These are phyloP conservation scores for Arxiozyma telluris DNA, from an alignment of 1,139 yeast species.

Conservation along the genomic window DNA sequence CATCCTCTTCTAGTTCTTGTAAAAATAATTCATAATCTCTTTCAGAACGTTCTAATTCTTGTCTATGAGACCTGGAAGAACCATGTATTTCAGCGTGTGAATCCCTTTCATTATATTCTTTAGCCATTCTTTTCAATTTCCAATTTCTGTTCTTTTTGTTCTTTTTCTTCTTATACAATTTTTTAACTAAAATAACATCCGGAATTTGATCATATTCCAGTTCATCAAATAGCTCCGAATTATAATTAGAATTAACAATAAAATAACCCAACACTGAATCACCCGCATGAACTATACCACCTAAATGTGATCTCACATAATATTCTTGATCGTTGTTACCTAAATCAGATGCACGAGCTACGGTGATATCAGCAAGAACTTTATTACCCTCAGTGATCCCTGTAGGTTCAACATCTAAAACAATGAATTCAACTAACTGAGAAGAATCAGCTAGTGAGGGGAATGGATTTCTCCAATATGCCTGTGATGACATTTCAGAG, in stretches of 20 bases:
- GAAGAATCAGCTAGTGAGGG: constrained; percentile 66
- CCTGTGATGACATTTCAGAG: constrained; percentile 64
- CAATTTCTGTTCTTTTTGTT: constrained; percentile 69
- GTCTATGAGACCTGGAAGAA: constrained; percentile 63
- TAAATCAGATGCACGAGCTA: constrained; percentile 77
- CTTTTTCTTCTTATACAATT: constrained; percentile 65
- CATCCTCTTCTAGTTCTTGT: constrained; percentile 95
- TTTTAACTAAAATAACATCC: constrained; percentile 88
- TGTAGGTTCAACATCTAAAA: constrained; percentile 86
- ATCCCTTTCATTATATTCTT: constrained; percentile 78
- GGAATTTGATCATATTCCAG: constrained; percentile 51
- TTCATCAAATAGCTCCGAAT: constrained; percentile 74
- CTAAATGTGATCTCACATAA: constrained; percentile 81
- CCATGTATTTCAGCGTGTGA: constrained; percentile 40
- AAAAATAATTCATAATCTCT: constrained; percentile 91
- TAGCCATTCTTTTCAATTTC: constrained; percentile 98
- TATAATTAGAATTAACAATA: constrained; percentile 74
- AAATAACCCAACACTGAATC: constrained; percentile 90
- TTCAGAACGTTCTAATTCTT: constrained; percentile 86
- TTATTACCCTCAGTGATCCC: constrained; percentile 73
- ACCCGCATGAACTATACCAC: constrained; percentile 91
- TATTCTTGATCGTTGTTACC: constrained; percentile 76
- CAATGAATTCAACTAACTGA: constrained; percentile 75
- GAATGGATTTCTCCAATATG: constrained; percentile 86
- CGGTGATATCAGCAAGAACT: constrained; percentile 82